Evolutionary conservation across 208 protist genomes (phyloP), one percentile per base, ranked within the genome.

Genomic region (Herpetomonas samuelpessoai): DNA sequence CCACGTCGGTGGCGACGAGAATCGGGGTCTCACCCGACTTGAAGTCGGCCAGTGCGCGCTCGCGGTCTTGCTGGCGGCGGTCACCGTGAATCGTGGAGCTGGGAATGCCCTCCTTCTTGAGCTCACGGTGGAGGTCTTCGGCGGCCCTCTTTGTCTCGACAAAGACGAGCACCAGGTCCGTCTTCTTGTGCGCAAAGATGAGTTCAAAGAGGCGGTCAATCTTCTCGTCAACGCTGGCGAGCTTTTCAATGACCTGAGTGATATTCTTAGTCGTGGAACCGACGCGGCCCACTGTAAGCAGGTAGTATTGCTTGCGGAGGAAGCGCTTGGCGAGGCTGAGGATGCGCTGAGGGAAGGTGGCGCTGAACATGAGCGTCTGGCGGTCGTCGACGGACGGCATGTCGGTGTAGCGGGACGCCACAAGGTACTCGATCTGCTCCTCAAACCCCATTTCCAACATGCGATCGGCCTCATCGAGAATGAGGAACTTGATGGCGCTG

Each of bases 391-490:
- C 74, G 7, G 48, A 55, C 0, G 91, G 91, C 96, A 98, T 98
- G 72, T 95, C 94, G 25, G 91, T 85, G 69, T 91, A 91, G 39
- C 79, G 71, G 26, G 97, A 80, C 2, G 95, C 88, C 12, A 99
- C 95, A 62, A 99, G 98, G 55, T 93, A 83, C 60, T 98, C 93
- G 67, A 99, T 99, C 82, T 99, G 98, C 62, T 97, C 96, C 71
- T 99, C 98, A 62, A 99, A 99, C 44, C 97, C 98, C 97, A 99
- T 99, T 79, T 99, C 98, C 26, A 99, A 83, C 98, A 99, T 99
- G 59, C 97, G 93, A 74, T 99, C 98, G 9, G 98, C 98, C 74
- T 99, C 98, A 71, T 99, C 98, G 22, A 99, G 87, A 49, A 98
- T 86, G 25, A 99, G 83, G 67, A 96, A 99, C 57, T 92, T 92